Percentiles rank a stretch among this genome's conserved stretches.
Evolutionary conservation across 352 stramenopile species (phyloP).

Genomic region (Discostella stelligera): DNA sequence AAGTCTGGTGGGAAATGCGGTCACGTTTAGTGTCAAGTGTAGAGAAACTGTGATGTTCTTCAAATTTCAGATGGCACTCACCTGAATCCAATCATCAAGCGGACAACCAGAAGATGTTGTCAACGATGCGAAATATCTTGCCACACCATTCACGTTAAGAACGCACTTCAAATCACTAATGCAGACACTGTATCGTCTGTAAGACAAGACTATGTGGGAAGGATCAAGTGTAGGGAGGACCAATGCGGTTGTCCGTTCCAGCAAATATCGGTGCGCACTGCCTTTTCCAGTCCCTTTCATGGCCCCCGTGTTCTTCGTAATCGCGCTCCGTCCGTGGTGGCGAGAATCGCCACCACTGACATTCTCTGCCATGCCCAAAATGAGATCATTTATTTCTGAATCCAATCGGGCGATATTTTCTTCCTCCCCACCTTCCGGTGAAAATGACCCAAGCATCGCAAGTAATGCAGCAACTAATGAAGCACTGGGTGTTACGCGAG

Average conservation of each 20-base stretch:
- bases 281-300: neutral
- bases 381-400: constrained; percentile 28
- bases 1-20: constrained; percentile 16
- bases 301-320: neutral
- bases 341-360: constrained; percentile 28
- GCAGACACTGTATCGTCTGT: constrained; percentile 93
- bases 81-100: constrained; percentile 52
- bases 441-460: constrained; percentile 35
- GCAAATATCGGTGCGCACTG: constrained; percentile 3
- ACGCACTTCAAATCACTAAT: constrained; percentile 97
- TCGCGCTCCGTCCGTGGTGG: constrained; percentile 27
- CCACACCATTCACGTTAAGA: constrained; percentile 95
- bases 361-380: constrained; percentile 11
- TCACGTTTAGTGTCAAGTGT: neutral
- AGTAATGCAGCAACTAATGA: constrained; percentile 29
- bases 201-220: constrained; percentile 87
- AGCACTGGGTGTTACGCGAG: constrained; percentile 14
- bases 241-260: constrained; percentile 20
- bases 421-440: constrained; percentile 19
- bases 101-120: constrained; percentile 21
- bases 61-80: constrained; percentile 12
- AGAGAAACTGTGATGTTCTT: neutral
- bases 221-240: constrained; percentile 80
- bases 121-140: constrained; percentile 84
- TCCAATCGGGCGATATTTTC: constrained; percentile 23